phyloP scores from a whole-genome alignment of 2,329 filamentous ascomycete species.

The Alternaria infectoria region DNA sequence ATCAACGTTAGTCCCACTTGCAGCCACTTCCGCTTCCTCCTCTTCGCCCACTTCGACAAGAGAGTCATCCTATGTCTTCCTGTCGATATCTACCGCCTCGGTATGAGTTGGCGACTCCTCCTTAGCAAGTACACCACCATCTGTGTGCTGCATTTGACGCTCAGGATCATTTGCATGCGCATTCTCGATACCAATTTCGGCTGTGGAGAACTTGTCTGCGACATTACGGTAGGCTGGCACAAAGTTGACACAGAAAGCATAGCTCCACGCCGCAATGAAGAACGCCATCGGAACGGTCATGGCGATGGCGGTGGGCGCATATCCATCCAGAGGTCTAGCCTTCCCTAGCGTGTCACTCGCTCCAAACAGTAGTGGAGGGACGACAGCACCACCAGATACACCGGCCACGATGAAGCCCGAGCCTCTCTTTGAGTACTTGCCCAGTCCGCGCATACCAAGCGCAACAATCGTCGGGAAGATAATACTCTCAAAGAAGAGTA shows the following conservation, averaged over 20 bases:
- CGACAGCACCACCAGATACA: slow-evolving; percentile 73
- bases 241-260: slow-evolving; percentile 64
- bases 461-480: slow-evolving; percentile 84
- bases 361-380: slow-evolving; percentile 73
- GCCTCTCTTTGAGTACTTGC: slow-evolving; percentile 78
- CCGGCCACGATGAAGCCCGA: slow-evolving; percentile 75
- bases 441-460: slow-evolving; percentile 76
- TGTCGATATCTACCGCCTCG: slow-evolving; percentile 17
- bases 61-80: slow-evolving; percentile 11
- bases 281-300: slow-evolving; percentile 70
- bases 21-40: not conserved
- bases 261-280: slow-evolving; percentile 56
- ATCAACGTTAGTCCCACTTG: not conserved
- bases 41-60: not conserved
- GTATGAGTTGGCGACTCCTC: slow-evolving; percentile 16
- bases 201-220: slow-evolving; percentile 62
- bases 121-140: slow-evolving; percentile 14
- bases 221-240: slow-evolving; percentile 67
- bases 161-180: slow-evolving; percentile 44
- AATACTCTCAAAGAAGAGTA: slow-evolving; percentile 82
- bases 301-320: slow-evolving; percentile 61
- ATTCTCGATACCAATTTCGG: slow-evolving; percentile 53
- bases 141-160: slow-evolving; percentile 11
- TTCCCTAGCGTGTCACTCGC: slow-evolving; percentile 67
- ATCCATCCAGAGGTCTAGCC: slow-evolving; percentile 20